phyloP scores from a whole-genome alignment of 257 asterid species.

The Rhazya stricta region DNA sequence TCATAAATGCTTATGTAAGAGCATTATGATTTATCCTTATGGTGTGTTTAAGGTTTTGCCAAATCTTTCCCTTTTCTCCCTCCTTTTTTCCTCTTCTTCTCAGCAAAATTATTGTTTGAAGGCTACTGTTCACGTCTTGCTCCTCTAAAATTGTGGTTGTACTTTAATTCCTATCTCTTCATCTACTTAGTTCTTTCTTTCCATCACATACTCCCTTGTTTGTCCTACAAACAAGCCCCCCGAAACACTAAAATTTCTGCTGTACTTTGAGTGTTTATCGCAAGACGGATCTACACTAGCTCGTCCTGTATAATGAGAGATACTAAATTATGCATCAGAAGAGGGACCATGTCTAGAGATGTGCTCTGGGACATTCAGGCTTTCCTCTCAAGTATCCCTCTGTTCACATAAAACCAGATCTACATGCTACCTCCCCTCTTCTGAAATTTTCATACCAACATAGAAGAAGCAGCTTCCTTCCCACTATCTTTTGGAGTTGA shows the following conservation, averaged over 20 bases:
- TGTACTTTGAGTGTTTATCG: not conserved
- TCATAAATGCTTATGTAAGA: not conserved
- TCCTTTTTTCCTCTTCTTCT: not conserved
- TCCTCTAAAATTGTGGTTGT: not conserved
- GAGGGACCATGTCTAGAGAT: too few relatives aligned
- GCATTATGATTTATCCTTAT: too few relatives aligned
- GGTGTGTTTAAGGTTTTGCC: not conserved
- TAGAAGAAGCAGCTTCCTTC: not conserved
- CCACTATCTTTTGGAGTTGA: not conserved
- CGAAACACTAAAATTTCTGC: not conserved
- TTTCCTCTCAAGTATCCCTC: not conserved
- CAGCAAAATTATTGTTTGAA: not conserved
- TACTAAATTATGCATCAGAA: not conserved
- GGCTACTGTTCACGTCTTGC: not conserved
- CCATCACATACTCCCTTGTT: not conserved
- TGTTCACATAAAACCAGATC: not conserved
- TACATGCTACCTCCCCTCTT: too few relatives aligned
- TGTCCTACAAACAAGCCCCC: not conserved
- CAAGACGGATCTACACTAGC: not conserved
- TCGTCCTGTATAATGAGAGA: not conserved
- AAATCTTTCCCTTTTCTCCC: not conserved
- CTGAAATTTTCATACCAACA: too few relatives aligned
- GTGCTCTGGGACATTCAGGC: too few relatives aligned
- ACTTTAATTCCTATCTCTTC: not conserved
- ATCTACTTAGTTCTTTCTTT: not conserved